These are phyloP conservation scores for Cladosporium halotolerans DNA, from an alignment of 2,329 filamentous ascomycete species.

Conservation along the genomic window DNA sequence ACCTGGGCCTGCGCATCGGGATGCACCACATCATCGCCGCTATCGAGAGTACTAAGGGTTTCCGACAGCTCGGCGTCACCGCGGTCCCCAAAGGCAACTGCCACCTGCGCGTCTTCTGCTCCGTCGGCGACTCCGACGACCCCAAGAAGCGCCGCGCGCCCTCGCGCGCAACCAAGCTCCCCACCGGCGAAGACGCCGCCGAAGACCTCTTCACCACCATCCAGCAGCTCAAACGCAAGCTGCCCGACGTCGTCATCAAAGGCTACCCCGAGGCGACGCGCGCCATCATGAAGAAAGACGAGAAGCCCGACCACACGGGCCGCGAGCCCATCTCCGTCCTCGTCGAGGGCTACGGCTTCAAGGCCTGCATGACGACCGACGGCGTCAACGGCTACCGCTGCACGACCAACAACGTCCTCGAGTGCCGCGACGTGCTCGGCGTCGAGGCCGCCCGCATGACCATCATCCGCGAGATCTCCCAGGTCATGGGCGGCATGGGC, in stretches of 20 bases:
- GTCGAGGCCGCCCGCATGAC: slow-evolving; percentile 90
- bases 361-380: slow-evolving; percentile 84
- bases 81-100: slow-evolving; percentile 22
- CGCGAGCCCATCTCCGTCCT: slow-evolving; percentile 50
- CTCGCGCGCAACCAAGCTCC: slow-evolving; percentile 30
- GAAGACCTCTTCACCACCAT: slow-evolving; percentile 69
- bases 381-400: slow-evolving; percentile 75
- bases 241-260: slow-evolving; percentile 79
- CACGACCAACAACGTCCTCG: slow-evolving; percentile 82
- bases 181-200: slow-evolving; percentile 40
- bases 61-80: slow-evolving; percentile 52
- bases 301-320: slow-evolving; percentile 60
- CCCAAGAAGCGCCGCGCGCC: slow-evolving; percentile 15
- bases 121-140: slow-evolving; percentile 42
- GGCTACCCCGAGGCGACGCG: slow-evolving; percentile 81
- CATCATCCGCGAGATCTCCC: slow-evolving; percentile 80
- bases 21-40: slow-evolving; percentile 67
- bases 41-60: slow-evolving; percentile 74
- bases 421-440: slow-evolving; percentile 77
- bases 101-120: slow-evolving; percentile 65
- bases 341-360: slow-evolving; percentile 90
- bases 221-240: slow-evolving; percentile 73
- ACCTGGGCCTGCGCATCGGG: slow-evolving; percentile 74
- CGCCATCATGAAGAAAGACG: slow-evolving; percentile 80
- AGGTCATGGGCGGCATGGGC: slow-evolving; percentile 88